Evolutionary conservation across 2,329 filamentous ascomycete species (phyloP), one percentile per base, ranked within the genome.

Genomic region (Colletotrichum sp.): DNA sequence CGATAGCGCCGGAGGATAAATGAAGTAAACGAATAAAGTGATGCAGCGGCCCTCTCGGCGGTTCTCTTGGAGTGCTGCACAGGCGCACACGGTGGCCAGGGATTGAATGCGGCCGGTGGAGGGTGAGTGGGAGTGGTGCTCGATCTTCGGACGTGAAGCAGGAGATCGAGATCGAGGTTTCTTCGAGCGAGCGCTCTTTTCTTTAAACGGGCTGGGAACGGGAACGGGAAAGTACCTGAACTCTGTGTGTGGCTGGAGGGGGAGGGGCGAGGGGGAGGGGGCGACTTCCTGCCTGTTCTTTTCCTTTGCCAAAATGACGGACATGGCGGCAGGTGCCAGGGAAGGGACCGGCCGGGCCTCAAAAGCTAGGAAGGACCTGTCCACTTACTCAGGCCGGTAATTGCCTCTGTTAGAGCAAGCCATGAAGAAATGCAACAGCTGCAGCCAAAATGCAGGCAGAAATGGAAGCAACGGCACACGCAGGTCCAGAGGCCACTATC

Each of bases 111-210:
- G 38, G 34, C 64, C 43, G 24, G 34, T 56, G 43, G 64, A 34
- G n/a, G 28, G 67, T 34, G n/a, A 52, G 65, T 65, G 34, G 63
- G 36, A 38, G 36, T 72, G 66, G 66, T 71, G 38, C 10, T 64
- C 73, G 73, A 75, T 75, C 52, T 32, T 58, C 38, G 26, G 62
- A 36, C 38, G 66, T n/a, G 73, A 43, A 63, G 56, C 36, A 36
- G 43, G 73, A 16, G 59, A 75, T 73, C 63, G 69, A 56, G 73
- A 75, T 75, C 73, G 73, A 72, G 69, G 48, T 26, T 65, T 69
- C 52, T 36, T 48, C 69, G 43, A 62, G 69, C 34, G 34, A 38
- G 34, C 34, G 4, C 59, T 59, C 12, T 52, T 52, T 52, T 52
- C 43, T 52, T 52, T 52, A 52, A 52, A 21, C 43, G n/a, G 43